Base-by-base conservation (phyloP, 768 basidiomycete species). In the Leccinum barrowsii region DNA sequence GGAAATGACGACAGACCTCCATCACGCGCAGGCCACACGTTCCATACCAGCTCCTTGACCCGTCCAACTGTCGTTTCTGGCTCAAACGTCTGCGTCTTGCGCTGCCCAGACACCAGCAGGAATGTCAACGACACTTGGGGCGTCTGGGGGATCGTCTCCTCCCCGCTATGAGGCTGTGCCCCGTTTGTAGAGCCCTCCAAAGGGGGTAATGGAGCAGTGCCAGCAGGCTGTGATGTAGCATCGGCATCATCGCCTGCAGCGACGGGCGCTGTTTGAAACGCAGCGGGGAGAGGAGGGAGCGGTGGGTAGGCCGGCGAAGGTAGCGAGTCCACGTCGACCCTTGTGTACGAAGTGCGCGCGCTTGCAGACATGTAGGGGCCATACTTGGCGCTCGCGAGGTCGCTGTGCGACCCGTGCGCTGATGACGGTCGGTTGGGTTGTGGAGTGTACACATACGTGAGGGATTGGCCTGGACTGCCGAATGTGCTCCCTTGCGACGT, bases 1-100 rank as follows among this genome's bases (percentile, higher is more conserved):
- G 54, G 58, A 63, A 53, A 63, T 57, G 48, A 59, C 12, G 50
- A 57, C 62, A 66, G 61, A 86, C 89, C 89, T 65, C 77, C 63
- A 56, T 64, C 68, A 50, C 68, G 66, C 52, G 54, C 74, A 28
- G 88, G 88, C 90, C 90, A 92, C 34, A 84, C 81, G 73, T 86
- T 89, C 90, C 90, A 92, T 37, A 86, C 82, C 50, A 92, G 80
- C 74, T 92, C 90, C 73, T 92, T 92, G 28, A 90, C 86, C 63
- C 90, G 78, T 17, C 87, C 88, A 32, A 92, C 76, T 0, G 88
- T 87, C 21, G 82, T 87, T 63, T 84, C 83, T 12, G 89, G 88
- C 28, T 89, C 87, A 63, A 92, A 92, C 0, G 80, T 75, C 82
- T 91, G 89, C 0, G 84, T 83, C 61, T 85, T 78, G 60, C 89